Evolutionary conservation across 2,329 filamentous ascomycete species (phyloP).

Genomic region (Neurospora sp.): DNA sequence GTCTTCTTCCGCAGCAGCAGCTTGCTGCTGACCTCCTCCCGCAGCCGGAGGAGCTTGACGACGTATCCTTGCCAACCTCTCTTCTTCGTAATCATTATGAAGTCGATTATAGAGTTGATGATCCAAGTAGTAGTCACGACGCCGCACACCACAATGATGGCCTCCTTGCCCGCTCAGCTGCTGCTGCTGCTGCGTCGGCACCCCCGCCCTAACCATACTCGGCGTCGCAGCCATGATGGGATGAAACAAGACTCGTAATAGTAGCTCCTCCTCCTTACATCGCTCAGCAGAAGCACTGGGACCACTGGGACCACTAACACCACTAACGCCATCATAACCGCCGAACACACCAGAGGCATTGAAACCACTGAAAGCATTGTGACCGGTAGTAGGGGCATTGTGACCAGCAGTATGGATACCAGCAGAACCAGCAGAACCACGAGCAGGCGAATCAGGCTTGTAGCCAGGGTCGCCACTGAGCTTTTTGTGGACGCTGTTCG

Average conservation of each 20-base stretch:
- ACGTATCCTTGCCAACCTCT: too few relatives aligned
- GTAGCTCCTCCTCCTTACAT: background rate
- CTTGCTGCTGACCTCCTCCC: too few relatives aligned
- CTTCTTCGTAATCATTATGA: too few relatives aligned
- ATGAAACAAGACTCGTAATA: background rate
- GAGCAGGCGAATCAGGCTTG: background rate
- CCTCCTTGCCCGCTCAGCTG: too few relatives aligned
- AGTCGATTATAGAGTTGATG: too few relatives aligned
- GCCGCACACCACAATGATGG: too few relatives aligned
- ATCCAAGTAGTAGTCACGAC: too few relatives aligned
- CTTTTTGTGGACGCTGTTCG: background rate
- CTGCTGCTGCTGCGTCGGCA: background rate
- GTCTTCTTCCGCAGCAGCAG: too few relatives aligned
- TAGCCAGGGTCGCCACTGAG: background rate
- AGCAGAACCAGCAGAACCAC: background rate
- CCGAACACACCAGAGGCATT: background rate
- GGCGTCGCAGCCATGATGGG: background rate
- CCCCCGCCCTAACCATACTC: background rate
- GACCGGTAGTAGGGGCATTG: background rate
- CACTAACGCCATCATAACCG: background rate
- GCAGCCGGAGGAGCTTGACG: too few relatives aligned
- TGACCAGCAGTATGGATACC: background rate
- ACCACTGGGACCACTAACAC: background rate
- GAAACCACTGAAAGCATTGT: background rate
- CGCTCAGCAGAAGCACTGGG: background rate